Evolutionary conservation across 2,329 filamentous ascomycete species (phyloP).

Genomic region (Chrysosporium keratinophilum): DNA sequence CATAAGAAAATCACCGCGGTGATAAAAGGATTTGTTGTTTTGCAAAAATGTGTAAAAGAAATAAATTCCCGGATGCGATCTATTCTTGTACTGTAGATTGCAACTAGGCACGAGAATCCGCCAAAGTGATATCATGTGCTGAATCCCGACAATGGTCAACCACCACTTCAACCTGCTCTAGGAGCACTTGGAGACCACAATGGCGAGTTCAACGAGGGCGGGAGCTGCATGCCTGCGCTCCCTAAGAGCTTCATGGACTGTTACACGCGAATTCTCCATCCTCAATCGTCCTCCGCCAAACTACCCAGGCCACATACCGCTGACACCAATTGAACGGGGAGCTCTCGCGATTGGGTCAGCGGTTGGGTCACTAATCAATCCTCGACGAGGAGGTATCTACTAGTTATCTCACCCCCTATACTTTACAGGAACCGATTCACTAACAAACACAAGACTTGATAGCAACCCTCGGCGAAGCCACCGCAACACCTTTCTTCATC

Average conservation of each 20-base stretch:
- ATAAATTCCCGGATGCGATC: too few species aligned
- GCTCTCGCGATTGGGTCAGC: slow-evolving; percentile 57
- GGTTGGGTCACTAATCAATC: slow-evolving; percentile 55
- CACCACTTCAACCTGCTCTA: not conserved
- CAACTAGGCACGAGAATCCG: too few species aligned
- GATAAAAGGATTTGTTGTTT: too few species aligned
- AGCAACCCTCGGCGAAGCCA: slow-evolving; percentile 85
- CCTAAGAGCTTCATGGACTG: not conserved
- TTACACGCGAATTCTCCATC: slow-evolving; percentile 58
- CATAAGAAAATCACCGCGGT: too few species aligned
- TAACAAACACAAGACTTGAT: slow-evolving; percentile 65
- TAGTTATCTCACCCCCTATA: too few species aligned
- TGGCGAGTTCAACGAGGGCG: slow-evolving; percentile 4
- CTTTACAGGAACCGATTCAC: not conserved
- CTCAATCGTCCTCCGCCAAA: slow-evolving; percentile 75
- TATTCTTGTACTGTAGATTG: too few species aligned
- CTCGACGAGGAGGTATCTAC: slow-evolving; percentile 61
- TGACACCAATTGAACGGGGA: slow-evolving; percentile 66
- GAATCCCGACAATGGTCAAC: too few species aligned
- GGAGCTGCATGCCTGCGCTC: not conserved
- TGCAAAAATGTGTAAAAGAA: too few species aligned
- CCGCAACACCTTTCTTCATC: slow-evolving; percentile 90
- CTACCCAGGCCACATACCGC: slow-evolving; percentile 85
- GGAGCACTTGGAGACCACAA: not conserved
- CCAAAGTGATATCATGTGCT: too few species aligned